Percentiles rank a stretch among this genome's conserved stretches.
These are phyloP conservation scores for Grigorovia transvaalensis DNA, from an alignment of 805 yeast species.

Conservation along the genomic window DNA sequence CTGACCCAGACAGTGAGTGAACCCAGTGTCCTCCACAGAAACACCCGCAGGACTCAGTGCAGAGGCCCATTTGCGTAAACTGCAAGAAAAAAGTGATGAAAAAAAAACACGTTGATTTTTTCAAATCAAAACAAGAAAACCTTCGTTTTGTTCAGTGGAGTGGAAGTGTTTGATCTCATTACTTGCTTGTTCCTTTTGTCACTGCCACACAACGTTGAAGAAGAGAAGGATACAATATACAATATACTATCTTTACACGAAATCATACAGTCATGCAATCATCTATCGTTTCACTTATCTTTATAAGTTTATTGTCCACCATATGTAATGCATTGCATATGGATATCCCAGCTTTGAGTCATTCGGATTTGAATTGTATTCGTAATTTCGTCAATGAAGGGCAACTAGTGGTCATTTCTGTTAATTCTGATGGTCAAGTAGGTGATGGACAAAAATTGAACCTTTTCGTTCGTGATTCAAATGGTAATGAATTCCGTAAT, in stretches of 20 bases:
- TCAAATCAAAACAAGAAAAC: no score
- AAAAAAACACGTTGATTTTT: no score
- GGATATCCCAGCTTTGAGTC: slow-evolving; percentile 40
- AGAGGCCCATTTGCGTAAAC: no score
- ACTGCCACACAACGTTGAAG: no score
- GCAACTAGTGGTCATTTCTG: slow-evolving; percentile 77
- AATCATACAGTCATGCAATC: not conserved
- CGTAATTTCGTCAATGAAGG: slow-evolving; percentile 84
- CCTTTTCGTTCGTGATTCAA: slow-evolving; percentile 58
- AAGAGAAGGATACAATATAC: no score
- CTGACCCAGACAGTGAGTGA: slow-evolving; percentile 7
- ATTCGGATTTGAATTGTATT: slow-evolving; percentile 61
- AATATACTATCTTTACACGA: no score
- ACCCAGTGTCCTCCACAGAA: no score
- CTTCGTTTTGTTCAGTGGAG: no score
- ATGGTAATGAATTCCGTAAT: slow-evolving; percentile 78
- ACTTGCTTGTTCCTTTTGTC: no score
- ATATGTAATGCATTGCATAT: slow-evolving; percentile 34
- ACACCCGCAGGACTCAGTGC: no score
- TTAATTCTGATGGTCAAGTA: slow-evolving; percentile 58
- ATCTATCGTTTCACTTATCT: not conserved
- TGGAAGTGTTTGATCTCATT: no score
- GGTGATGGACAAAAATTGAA: slow-evolving; percentile 85
- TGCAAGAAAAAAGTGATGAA: no score
- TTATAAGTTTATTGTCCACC: not conserved